Conservation (phyloP, 2,329 filamentous ascomycete species). For the Pseudogymnoascus sp. region DNA sequence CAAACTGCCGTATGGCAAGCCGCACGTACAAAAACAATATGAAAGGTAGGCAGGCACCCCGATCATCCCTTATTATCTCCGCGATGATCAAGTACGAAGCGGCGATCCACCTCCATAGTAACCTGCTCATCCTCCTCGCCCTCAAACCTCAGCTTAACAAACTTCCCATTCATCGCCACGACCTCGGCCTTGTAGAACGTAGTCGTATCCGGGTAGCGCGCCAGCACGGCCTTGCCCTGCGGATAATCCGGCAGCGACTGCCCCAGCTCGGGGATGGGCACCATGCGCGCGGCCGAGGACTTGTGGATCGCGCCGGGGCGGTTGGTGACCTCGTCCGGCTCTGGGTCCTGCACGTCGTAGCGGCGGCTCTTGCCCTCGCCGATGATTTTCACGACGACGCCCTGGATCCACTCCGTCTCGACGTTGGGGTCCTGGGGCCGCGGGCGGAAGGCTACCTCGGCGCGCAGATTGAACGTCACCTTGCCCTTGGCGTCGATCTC, state of each 20-base stretch:
- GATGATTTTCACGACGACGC: slow-evolving; percentile 66
- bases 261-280: slow-evolving; percentile 60
- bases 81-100: slow-evolving; percentile 70
- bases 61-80: slow-evolving; percentile 19
- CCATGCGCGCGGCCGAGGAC: slow-evolving; percentile 67
- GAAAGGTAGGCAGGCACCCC: not conserved
- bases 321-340: slow-evolving; percentile 63
- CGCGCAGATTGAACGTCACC: slow-evolving; percentile 52
- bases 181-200: slow-evolving; percentile 83
- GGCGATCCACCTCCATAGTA: slow-evolving; percentile 66
- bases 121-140: slow-evolving; percentile 69
- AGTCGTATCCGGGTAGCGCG: slow-evolving; percentile 74
- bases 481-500: slow-evolving; percentile 33
- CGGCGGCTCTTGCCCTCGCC: slow-evolving; percentile 71
- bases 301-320: slow-evolving; percentile 58
- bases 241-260: slow-evolving; percentile 54
- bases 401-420: slow-evolving; percentile 64
- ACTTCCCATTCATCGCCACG: slow-evolving; percentile 55
- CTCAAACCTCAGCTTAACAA: slow-evolving; percentile 67
- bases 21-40: not conserved
- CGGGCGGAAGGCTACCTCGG: slow-evolving; percentile 52
- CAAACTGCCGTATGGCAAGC: not conserved
- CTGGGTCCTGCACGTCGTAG: slow-evolving; percentile 74
- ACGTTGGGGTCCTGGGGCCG: slow-evolving; percentile 28
- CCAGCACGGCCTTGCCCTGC: slow-evolving; percentile 64